Base-by-base conservation (phyloP, 192 early-diverging fungal species). In the Podila epicladia region DNA sequence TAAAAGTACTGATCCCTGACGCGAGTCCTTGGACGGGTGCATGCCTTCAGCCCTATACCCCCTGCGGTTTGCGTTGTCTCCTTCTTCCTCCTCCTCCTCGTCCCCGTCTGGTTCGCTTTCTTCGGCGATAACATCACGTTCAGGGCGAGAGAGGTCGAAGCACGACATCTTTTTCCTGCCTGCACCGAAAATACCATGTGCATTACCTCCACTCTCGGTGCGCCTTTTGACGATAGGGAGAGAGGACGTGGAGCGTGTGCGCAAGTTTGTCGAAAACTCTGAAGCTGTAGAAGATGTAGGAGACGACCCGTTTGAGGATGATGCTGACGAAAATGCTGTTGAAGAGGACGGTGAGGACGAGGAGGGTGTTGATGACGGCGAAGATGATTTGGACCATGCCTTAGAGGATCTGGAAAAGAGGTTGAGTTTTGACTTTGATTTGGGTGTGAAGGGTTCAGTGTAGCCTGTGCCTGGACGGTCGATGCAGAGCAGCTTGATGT, bases 401-500 rank as follows among this genome's bases (percentile, higher is more conserved):
- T 50, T 61, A 17, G 74, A 66, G 3, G 65, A 38, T 24, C 53
- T n/a, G 24, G 53, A 55, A 55, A 55, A 55, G 53, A 55, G 53
- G 22, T 55, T 55, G 53, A 55, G 53, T n/a, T n/a, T 24, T n/a
- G 53, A 55, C 24, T 55, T 55, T 55, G 53, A 55, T 55, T 55
- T 55, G 0, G 69, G 8, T 48, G 58, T 67, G 49, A 61, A 80
- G 1, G 77, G 67, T 28, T 80, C 77, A n/a, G 77, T 80, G 49
- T 41, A 73, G 3, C 71, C 77, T 4, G 77, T 80, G 0, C 77
- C 77, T 3, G 77, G 77, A 11, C 77, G 65, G 38, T 80, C 77
- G 22, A 80, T 51, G 37, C 77, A 63, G 11, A 80, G 11, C 13
- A 80, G 55, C 33, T 65, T 63, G 62, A 80, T 67, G 38, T 80